These are phyloP conservation scores for Amphibolis antarctica DNA, from an alignment of 106 monocot species.

Conservation along the genomic window DNA sequence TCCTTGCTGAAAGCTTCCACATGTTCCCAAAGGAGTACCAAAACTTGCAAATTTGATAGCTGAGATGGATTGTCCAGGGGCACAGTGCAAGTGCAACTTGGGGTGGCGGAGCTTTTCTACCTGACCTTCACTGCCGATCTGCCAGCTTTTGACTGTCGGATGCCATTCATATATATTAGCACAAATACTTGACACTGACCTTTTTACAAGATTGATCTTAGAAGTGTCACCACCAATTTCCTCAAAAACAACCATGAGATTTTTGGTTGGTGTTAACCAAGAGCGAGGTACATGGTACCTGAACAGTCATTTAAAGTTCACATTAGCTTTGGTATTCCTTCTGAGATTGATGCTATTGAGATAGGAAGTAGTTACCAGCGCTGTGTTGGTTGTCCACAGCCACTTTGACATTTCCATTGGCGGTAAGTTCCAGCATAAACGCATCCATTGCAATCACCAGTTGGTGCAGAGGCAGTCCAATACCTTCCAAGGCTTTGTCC, in stretches of 20 bases:
- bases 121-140: constrained; percentile 51
- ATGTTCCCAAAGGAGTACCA: constrained; percentile 78
- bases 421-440: constrained; percentile 60
- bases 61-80: constrained; percentile 64
- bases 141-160: constrained; percentile 72
- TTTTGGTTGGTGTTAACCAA: constrained; percentile 69
- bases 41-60: constrained; percentile 94
- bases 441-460: constrained; percentile 54
- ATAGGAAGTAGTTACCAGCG: constrained; percentile 47
- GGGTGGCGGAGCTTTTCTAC: constrained; percentile 39
- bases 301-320: constrained; percentile 4
- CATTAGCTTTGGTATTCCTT: neutral
- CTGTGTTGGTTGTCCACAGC: constrained; percentile 86
- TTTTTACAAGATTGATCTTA: constrained; percentile 61
- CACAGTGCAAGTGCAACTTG: constrained; percentile 70
- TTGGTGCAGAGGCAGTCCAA: constrained; percentile 58
- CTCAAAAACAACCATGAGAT: constrained; percentile 82
- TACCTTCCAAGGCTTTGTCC: constrained; percentile 91
- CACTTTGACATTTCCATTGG: constrained; percentile 64
- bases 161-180: constrained; percentile 86
- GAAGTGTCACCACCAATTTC: constrained; percentile 79
- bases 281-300: constrained; percentile 98
- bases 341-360: neutral
- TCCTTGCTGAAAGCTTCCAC: constrained; percentile 83
- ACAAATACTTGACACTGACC: constrained; percentile 68